Evolutionary conservation across 192 early-diverging fungal genomes (phyloP), one percentile per base, ranked within the genome.

Genomic region (Allomyces macrogynus): DNA sequence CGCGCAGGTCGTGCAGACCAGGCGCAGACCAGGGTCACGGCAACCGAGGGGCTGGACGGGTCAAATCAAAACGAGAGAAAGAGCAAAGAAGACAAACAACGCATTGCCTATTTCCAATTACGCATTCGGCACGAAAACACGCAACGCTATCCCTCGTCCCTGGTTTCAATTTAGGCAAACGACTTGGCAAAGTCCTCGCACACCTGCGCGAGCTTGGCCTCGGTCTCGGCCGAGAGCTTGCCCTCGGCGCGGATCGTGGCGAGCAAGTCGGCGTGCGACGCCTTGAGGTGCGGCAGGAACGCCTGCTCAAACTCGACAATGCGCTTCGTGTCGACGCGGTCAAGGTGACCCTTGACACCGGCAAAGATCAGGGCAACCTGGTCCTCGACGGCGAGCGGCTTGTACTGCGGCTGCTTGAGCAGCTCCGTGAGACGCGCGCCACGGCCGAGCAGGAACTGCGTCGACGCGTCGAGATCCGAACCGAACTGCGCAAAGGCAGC

Each of bases 401-500:
- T 81, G 87, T 95, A 97, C 82, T 99, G 96, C 70, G 91, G 88
- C 82, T 99, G 96, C 89, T 99, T 99, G 73, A 99, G 79, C 71
- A 99, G 82, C 84, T 99, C 96, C 43, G 94, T 97, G 60, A 99
- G 81, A 80, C 96, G 94, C 70, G 94, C 92, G 86, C 96, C 96
- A 86, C 96, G 92, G 89, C 95, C 95, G 68, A 99, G 79, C 82
- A 92, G 78, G 88, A 95, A 97, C 81, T 97, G 96, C 64, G 96
- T 99, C 69, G 96, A 95, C 71, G 94, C 93, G 81, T 99, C 96
- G 69, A 99, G 84, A 84, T 99, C 96, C 66, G 94, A 97, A 79
- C 96, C 96, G 81, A 99, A 99, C 84, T 99, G 96, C 71, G 96
- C 92, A 74, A 99, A 97, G 62, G 96, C 96, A 69, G 94, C 96